phyloP scores from a whole-genome alignment of 2,329 filamentous ascomycete genomes.

The Aphanoascus verrucosus region DNA sequence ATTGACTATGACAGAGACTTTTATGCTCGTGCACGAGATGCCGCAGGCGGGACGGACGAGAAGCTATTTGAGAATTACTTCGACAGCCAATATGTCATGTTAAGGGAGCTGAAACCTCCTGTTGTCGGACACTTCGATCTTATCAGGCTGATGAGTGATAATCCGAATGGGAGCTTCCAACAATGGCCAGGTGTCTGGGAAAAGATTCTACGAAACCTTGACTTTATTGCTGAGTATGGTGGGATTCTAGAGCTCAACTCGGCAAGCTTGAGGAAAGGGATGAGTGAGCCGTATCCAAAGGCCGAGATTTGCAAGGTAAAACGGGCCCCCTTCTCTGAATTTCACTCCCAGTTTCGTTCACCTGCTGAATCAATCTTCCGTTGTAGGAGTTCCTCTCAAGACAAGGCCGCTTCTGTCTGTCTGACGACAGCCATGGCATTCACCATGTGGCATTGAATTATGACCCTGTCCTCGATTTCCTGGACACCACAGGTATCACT shows the following conservation, averaged over 20 bases:
- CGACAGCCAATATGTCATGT: slow-evolving; percentile 75
- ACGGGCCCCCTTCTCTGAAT: background rate
- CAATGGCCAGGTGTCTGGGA: slow-evolving; percentile 59
- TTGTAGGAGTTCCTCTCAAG: slow-evolving; percentile 57
- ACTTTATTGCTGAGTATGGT: slow-evolving; percentile 58
- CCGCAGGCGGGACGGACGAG: slow-evolving; percentile 55
- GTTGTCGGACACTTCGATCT: slow-evolving; percentile 93
- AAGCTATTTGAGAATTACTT: slow-evolving; percentile 75
- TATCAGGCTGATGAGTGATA: slow-evolving; percentile 65
- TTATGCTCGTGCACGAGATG: slow-evolving; percentile 54
- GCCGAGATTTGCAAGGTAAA: slow-evolving; percentile 62
- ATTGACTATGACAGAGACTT: slow-evolving; percentile 71
- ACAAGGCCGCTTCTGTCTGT: slow-evolving; percentile 76
- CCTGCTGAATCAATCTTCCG: background rate
- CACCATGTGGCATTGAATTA: slow-evolving; percentile 85
- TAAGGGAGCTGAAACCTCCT: slow-evolving; percentile 57
- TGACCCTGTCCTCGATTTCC: slow-evolving; percentile 55
- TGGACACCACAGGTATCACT: slow-evolving; percentile 43
- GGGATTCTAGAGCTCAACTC: slow-evolving; percentile 86
- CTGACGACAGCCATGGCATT: slow-evolving; percentile 86
- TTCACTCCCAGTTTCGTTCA: no score
- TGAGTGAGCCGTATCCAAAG: slow-evolving; percentile 81
- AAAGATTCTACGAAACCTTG: slow-evolving; percentile 62
- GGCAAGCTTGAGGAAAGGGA: slow-evolving; percentile 74
- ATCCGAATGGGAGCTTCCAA: slow-evolving; percentile 52